Conservation (phyloP, 805 yeast genomes). For the Clavispora phyllophila region DNA sequence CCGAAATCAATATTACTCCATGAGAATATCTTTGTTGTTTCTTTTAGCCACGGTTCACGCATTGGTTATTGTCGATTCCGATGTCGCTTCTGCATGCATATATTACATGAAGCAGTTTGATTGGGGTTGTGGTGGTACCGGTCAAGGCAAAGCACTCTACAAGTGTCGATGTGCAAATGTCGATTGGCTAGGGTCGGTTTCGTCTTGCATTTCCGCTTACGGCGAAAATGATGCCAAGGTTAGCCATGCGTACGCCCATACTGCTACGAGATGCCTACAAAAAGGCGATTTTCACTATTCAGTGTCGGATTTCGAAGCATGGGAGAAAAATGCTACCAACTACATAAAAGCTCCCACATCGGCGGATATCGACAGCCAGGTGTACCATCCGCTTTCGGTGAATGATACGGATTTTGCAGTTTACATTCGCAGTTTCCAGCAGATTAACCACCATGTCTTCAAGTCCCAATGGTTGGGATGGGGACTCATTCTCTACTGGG, state of each 20-base stretch:
- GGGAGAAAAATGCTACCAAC: conserved; percentile 11
- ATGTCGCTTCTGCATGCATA: conserved; percentile 15
- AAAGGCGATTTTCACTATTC: conserved; percentile 10
- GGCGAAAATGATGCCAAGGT: conserved; percentile 5
- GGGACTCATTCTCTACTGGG: conserved; percentile 16
- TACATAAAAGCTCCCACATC: conserved; percentile 10
- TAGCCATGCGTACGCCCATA: conserved; percentile 13
- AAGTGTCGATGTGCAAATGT: conserved; percentile 15
- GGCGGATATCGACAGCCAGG: conserved; percentile 4
- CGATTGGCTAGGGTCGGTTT: conserved; percentile 16
- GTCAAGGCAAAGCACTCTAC: conserved; percentile 16
- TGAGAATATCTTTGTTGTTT: background rate
- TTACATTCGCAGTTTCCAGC: conserved; percentile 11
- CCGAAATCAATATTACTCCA: background rate
- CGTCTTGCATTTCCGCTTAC: conserved; percentile 14
- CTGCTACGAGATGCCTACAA: conserved; percentile 11
- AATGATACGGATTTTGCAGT: conserved; percentile 7
- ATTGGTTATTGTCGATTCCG: conserved; percentile 12
- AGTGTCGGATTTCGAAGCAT: conserved; percentile 7
- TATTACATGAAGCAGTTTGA: conserved; percentile 15
- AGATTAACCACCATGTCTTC: conserved; percentile 17
- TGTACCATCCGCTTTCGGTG: conserved; percentile 11
- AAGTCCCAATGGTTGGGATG: conserved; percentile 17
- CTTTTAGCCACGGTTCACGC: conserved; percentile 1
- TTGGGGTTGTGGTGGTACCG: conserved; percentile 19